Base-by-base conservation (phyloP, 169 alveolate genomes). In the Plasmodium chabaudi region DNA sequence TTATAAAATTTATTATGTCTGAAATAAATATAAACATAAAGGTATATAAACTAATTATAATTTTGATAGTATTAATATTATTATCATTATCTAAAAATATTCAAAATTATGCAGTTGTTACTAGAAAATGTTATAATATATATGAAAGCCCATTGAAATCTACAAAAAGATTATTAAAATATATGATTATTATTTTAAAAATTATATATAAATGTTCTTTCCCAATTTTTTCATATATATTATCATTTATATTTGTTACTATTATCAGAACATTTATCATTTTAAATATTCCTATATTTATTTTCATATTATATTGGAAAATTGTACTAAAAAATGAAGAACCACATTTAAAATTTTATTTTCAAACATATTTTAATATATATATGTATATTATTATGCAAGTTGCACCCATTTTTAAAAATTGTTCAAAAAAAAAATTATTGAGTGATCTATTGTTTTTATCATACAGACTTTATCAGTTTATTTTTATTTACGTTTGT, bases 71-170 rank as follows among this genome's bases (percentile, higher is more conserved):
- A 34, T 68, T 82, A 47, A 67, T 82, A 67, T 1, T 82, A 19
- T 82, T 82, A 34, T 82, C 72, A 65, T 59, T 53, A 44, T 82
- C 75, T 55, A 82, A 82, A 60, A 71, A 67, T 82, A 67, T 82
- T 5, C 44, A 79, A 44, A 53, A 67, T 7, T 82, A 82, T 71
- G 60, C 68, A 56, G 90, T 82, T 82, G 68, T 82, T 67, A 82
- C 90, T 23, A 82, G 90, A 55, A 82, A 82, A 70, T 82, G 90
- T 51, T 82, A 82, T 68, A 82, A 82, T 47, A 55, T 82, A 67
- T 82, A 82, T 67, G 90, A 82, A 67, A 82, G 47, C 55, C 90
- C 90, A 10, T 55, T 82, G 1, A 82, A 82, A 82, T 82, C 90
- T 10, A 42, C 68, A 65, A 67, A 53, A 53, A 65, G 90, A 82